Conservation (phyloP, 2,329 filamentous ascomycete genomes). For the Ophiostoma angusticollis region DNA sequence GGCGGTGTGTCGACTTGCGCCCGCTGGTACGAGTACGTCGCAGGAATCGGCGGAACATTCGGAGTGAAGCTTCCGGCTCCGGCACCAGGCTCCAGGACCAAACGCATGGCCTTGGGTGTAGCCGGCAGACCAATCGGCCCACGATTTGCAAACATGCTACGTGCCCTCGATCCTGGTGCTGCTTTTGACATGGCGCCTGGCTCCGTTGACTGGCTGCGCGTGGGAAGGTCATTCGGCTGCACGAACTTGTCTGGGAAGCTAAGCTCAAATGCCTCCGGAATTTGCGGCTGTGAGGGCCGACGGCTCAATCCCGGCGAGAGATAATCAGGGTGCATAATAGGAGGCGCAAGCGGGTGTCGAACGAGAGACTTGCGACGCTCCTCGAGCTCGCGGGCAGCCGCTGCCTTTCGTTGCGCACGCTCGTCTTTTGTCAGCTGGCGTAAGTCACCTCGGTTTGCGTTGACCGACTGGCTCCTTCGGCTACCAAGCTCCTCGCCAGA, state of each 20-base stretch:
- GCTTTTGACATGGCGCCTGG: conserved; percentile 27
- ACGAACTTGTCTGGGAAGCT: conserved; percentile 27
- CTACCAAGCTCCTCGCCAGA: conserved; percentile 12
- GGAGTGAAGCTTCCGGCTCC: conserved; percentile 20
- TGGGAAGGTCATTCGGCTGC: conserved; percentile 31
- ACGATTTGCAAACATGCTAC: conserved; percentile 35
- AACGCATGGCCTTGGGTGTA: conserved; percentile 81
- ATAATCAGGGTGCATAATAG: conserved; percentile 62
- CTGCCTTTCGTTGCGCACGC: conserved; percentile 54
- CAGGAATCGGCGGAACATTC: conserved; percentile 41
- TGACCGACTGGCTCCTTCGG: conserved; percentile 30
- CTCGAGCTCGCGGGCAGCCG: conserved; percentile 74
- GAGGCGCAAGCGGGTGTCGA: conserved; percentile 63
- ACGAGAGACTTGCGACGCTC: conserved; percentile 76
- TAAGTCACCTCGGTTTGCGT: conserved; percentile 34
- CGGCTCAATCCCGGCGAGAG: conserved; percentile 24
- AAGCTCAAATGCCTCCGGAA: conserved; percentile 22
- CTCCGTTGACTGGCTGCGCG: conserved; percentile 54
- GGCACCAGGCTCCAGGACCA: conserved; percentile 53
- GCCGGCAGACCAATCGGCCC: conserved; percentile 66
- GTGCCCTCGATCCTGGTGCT: conserved; percentile 16
- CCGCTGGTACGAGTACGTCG: conserved; percentile 27
- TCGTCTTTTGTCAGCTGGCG: conserved; percentile 42
- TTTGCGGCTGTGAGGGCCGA: conserved; percentile 11
- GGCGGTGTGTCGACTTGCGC: conserved; percentile 22